A percentile compares a stretch with the other conserved stretches of the same genome.
phyloP scores from a whole-genome alignment of 768 basidiomycete species.

The Leccinellum luteum region DNA sequence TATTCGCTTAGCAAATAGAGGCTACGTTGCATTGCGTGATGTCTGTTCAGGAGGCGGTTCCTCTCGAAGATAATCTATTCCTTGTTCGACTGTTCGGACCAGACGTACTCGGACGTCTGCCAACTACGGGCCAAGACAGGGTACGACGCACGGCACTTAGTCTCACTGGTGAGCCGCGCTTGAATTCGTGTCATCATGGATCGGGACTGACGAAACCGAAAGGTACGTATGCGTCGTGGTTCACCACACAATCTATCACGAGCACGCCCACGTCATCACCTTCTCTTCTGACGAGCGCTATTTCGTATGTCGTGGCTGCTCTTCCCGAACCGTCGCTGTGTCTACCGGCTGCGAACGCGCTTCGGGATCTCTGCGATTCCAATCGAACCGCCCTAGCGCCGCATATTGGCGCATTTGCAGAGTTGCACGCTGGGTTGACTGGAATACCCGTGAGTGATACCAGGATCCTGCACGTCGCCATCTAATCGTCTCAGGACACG shows the following conservation, averaged over 20 bases:
- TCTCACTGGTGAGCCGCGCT: slow-evolving; percentile 62
- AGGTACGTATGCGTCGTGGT: slow-evolving; percentile 83
- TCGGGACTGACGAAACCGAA: neutral
- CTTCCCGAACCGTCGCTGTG: slow-evolving; percentile 63
- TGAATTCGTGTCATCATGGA: neutral
- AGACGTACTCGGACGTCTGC: slow-evolving; percentile 65
- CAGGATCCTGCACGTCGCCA: neutral
- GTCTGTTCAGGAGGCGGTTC: slow-evolving; percentile 85
- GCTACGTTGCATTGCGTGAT: slow-evolving; percentile 83
- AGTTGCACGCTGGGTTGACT: slow-evolving; percentile 73
- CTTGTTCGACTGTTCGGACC: slow-evolving; percentile 69
- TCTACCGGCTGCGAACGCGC: slow-evolving; percentile 73
- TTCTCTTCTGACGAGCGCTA: slow-evolving; percentile 58
- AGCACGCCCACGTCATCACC: slow-evolving; percentile 30
- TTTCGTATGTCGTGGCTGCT: slow-evolving; percentile 69
- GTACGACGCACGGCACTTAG: slow-evolving; percentile 72
- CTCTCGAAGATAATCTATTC: slow-evolving; percentile 50
- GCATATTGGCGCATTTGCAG: slow-evolving; percentile 82
- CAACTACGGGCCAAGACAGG: slow-evolving; percentile 59
- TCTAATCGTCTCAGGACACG: slow-evolving; percentile 51
- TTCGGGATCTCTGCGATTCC: slow-evolving; percentile 86
- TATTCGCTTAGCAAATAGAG: slow-evolving; percentile 69
- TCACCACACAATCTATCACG: slow-evolving; percentile 48
- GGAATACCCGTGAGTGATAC: slow-evolving; percentile 61
- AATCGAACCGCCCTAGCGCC: slow-evolving; percentile 81